phyloP scores from a whole-genome alignment of 2,329 filamentous ascomycete genomes.

The Talaromyces sp. region DNA sequence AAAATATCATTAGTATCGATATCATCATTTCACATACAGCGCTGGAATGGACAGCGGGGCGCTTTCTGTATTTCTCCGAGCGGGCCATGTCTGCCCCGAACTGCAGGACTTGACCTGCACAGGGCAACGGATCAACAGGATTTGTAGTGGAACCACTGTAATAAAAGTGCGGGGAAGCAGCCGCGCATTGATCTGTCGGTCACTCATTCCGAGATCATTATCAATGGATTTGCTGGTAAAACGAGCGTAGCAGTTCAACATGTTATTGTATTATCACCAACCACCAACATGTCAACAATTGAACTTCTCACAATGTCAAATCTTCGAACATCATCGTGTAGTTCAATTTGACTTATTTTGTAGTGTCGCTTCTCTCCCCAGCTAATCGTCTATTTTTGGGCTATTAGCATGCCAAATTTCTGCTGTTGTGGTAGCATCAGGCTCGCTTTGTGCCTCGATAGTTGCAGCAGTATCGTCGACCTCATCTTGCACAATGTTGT shows the following conservation, averaged over 20 bases:
- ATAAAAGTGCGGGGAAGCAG: neutral
- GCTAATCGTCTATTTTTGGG: neutral
- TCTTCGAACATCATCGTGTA: neutral
- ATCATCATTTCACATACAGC: neutral
- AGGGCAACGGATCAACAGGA: neutral
- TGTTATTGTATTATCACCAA: no score
- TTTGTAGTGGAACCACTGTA: neutral
- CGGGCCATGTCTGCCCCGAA: neutral
- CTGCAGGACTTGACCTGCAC: neutral
- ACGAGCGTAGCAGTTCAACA: no score
- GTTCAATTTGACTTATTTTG: neutral
- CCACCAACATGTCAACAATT: no score
- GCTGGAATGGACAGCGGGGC: neutral
- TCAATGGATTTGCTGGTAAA: no score
- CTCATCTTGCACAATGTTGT: neutral
- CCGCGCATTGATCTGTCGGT: no score
- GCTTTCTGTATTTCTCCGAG: neutral
- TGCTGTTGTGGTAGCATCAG: neutral
- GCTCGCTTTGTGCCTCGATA: neutral
- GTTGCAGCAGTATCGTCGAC: neutral
- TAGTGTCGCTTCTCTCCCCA: neutral
- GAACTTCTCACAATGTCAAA: neutral
- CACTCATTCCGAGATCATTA: no score
- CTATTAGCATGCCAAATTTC: neutral
- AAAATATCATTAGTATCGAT: neutral